Base-by-base conservation (phyloP, 306 rosid genomes). In the Hylodesmum podocarpum region DNA sequence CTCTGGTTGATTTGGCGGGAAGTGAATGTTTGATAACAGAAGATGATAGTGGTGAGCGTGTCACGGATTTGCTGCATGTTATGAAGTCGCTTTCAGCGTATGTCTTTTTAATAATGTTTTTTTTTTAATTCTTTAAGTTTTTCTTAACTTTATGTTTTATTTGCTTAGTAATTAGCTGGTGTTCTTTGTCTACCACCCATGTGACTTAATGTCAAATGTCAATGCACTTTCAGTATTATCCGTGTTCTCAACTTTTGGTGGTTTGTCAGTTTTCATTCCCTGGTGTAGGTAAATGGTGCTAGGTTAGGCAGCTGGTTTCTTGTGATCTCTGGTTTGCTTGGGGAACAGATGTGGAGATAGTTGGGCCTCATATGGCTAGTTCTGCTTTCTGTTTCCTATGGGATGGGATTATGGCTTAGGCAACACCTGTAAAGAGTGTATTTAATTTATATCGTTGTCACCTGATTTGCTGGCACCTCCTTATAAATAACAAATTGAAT, bases 1-100 rank as follows among this genome's bases (percentile, higher is more conserved):
- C 96, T 81, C 84, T 92, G 28, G 89, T 86, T 53, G 97, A 92
- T 86, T 86, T 90, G 85, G 97, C 97, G 77, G 97, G 97, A 84
- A 90, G 96, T 81, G 97, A 88, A 77, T 87, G 96, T 70, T 83
- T 84, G 73, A 92, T 92, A 86, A 78, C 79, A 2, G 97, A 92
- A 75, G 93, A 92, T 76, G 91, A 92, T 41, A 86, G 87, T 79
- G 91, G 93, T 66, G 96, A 92, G 83, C 87, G 83, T 31, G 93
- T 92, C 84, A 92, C 91, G 3, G 97, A 90, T 78, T 76, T 92
- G 80, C 86, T 92, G 78, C 93, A 92, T 86, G 93, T 90, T 84
- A 92, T 92, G 97, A 92, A 92, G 81, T 87, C 97, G 24, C 89
- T 92, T 86, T 90, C 97, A 79, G 97, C 92, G 93, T 92, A 92